Evolutionary conservation across 352 stramenopile species (phyloP), one percentile per base, ranked within the genome.

Genomic region (Phytopythium mirpurense): DNA sequence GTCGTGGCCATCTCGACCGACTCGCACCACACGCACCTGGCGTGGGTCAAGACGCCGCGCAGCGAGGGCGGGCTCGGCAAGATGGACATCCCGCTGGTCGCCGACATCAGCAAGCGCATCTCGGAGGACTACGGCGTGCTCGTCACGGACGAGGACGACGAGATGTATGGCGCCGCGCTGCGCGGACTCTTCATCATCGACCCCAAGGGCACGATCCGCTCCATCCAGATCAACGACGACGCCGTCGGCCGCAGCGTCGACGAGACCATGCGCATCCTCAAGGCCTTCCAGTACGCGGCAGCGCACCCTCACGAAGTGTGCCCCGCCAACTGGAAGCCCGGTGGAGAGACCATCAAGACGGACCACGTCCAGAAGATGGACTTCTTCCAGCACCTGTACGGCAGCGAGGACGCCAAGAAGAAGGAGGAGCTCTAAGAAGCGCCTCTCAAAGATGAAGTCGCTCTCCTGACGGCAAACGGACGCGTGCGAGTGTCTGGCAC

Each of bases 131-230:
- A 94, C 37, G 83, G 79, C 36, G 83, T 94, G 46, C 70, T 94
- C 32, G 79, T 91, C n/a, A 91, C 73, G 21, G 79, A 91, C 47
- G 76, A 89, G 57, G 65, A 86, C 41, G 81, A 91, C 60, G 78
- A 91, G 51, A 87, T 90, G 67, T 86, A 77, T 47, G 82, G 79
- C 29, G 82, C 76, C 2, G 82, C 84, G 14, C 65, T 93, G 46
- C 79, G 83, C 34, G 83, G 82, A 8, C 62, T 92, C 11, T 94
- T 92, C 67, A 83, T 92, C 65, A 92, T 94, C 56, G 83, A 94
- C 68, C 79, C 79, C 15, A 68, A 90, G 27, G 83, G 83, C 57
- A 87, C 78, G 38, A 85, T 94, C 57, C 78, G 81, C 49, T 90
- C 78, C 46, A 90, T 90, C 57, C 78, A 90, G 65, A 88, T 92